Conservation (phyloP, 495 filamentous ascomycete species). For the Cercophora newfieldiana region DNA sequence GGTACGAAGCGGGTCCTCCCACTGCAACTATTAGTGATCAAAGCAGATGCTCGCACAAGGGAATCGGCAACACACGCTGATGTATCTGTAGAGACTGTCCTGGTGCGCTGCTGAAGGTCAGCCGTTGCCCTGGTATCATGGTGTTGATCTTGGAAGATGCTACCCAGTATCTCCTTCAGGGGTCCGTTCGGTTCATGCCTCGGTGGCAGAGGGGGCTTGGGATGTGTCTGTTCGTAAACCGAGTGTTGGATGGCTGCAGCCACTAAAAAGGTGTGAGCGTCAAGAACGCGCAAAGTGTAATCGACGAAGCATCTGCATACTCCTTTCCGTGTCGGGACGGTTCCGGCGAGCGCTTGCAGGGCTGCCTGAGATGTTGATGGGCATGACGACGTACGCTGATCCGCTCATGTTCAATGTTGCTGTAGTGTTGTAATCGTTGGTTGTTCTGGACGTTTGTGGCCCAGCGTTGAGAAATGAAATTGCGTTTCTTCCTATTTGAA, state of each 20-base stretch:
- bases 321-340: neutral
- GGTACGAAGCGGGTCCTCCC: neutral
- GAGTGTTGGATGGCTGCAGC: neutral
- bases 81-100: slow-evolving; percentile 2
- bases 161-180: slow-evolving; percentile 2
- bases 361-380: neutral
- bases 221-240: neutral
- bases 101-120: neutral
- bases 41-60: too few species aligned
- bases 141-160: neutral
- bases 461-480: too few species aligned
- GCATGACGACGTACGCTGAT: slow-evolving; percentile 1
- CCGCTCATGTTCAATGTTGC: slow-evolving; percentile 5
- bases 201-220: neutral
- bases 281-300: neutral
- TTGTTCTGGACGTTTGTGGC: too few species aligned
- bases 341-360: neutral
- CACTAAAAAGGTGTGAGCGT: neutral
- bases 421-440: too few species aligned
- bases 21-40: slow-evolving; percentile 1
- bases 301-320: neutral
- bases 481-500: too few species aligned
- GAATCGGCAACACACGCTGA: neutral
- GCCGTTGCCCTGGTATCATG: neutral
- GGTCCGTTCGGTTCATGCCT: neutral